Base-by-base conservation (phyloP, 352 stramenopile species). In the Pythium sukuiense region DNA sequence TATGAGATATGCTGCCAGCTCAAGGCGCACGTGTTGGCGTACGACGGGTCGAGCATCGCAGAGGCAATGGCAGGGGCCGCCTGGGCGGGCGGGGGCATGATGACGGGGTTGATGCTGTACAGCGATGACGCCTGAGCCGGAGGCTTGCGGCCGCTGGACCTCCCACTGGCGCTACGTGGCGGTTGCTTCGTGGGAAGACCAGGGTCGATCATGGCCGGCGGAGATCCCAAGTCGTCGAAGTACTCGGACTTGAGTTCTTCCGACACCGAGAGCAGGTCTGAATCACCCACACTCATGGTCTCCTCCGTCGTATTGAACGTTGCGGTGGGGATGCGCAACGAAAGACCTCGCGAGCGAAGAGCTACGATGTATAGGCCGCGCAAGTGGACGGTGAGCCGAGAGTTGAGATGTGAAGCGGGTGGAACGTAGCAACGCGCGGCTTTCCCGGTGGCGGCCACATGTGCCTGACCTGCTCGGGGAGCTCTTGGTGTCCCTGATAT, bases 1-100 rank as follows among this genome's bases (percentile, higher is more conserved):
- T 70, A 77, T 54, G 63, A 72, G 30, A 77, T 54, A 32, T 77
- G 70, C 43, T 71, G 60, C 67, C 71, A 77, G 60, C 67, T 77
- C 20, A 77, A 41, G 14, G 67, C 45, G 33, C 71, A 77, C 50
- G 63, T 49, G 50, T 70, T 70, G 63, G 63, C 35, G 63, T 63
- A 61, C 11, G 55, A 58, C 29, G 61, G 61, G 24, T 68, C 61
- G 7, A 68, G 53, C 61, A 68, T 68, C 11, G 53, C 54, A 24
- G 61, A 61, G 27, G 61, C 61, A 30, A 62, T 68, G 2, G 53
- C 20, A 13, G 61, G 61, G 16, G 61, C 54, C 12, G 53, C 27
- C 18, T 46, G 32, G 14, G 30, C 33, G 9, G 30, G n/a, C n/a
- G 37, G 43, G 6, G 35, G 24, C 26, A 43, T 65, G 48, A 58